Evolutionary conservation across 2,329 filamentous ascomycete genomes (phyloP).

Genomic region (Penicillium brasilianum): DNA sequence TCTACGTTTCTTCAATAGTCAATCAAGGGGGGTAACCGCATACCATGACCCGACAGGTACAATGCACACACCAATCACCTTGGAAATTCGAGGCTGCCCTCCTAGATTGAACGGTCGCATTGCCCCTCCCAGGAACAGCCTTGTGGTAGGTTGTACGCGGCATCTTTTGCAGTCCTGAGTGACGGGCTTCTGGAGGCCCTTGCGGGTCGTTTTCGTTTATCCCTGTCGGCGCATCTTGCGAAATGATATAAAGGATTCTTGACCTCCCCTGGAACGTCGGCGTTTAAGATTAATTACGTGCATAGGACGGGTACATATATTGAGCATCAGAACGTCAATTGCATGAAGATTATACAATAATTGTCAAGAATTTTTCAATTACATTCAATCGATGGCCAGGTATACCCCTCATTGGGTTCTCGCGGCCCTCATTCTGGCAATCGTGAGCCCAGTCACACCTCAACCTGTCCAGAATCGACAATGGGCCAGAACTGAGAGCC

Average conservation of each 20-base stretch:
- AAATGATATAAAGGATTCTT: background rate
- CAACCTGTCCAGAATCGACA: constrained; percentile 22
- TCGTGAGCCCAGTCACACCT: constrained; percentile 14
- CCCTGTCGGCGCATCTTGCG: constrained; percentile 3
- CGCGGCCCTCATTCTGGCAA: constrained; percentile 16
- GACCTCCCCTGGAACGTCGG: background rate
- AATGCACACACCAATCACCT: background rate
- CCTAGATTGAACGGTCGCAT: constrained; percentile 17
- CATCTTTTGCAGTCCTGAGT: constrained; percentile 11
- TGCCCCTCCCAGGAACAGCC: constrained; percentile 5
- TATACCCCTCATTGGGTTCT: constrained; percentile 7
- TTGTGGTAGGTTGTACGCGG: constrained; percentile 23
- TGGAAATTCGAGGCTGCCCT: background rate
- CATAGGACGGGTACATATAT: background rate
- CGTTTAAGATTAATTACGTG: background rate
- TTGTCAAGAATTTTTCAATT: too few species aligned
- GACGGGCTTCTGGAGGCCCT: constrained; percentile 15
- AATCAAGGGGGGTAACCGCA: constrained; percentile 30
- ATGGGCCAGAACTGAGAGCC: constrained; percentile 16
- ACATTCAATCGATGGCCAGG: constrained; percentile 8
- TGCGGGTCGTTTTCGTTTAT: constrained; percentile 17
- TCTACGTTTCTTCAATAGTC: constrained; percentile 10
- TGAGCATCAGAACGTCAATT: background rate
- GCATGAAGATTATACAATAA: background rate
- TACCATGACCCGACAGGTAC: constrained; percentile 12